phyloP scores from a whole-genome alignment of 257 asterid species.

The Primulina eburnea region DNA sequence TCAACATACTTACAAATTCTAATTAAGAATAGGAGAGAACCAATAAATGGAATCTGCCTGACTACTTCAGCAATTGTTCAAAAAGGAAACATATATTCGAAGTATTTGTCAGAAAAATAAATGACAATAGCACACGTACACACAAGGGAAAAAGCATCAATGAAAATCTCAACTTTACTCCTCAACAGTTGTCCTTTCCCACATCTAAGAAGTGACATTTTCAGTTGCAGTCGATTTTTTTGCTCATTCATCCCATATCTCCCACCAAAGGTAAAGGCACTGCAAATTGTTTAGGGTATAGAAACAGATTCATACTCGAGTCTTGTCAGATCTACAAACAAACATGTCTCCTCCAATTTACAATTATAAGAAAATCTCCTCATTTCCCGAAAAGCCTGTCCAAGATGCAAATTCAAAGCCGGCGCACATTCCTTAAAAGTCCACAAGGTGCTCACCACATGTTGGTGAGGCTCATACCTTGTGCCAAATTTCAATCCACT shows the following conservation, averaged over 20 bases:
- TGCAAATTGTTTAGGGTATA: neutral
- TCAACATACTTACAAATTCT: neutral
- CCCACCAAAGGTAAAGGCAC: slow-evolving; percentile 10
- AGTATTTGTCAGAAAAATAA: neutral
- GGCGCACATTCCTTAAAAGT: neutral
- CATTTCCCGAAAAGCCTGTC: neutral
- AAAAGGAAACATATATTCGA: neutral
- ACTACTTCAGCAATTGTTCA: neutral
- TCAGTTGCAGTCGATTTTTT: slow-evolving; percentile 5
- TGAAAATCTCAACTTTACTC: neutral
- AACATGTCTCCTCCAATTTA: neutral
- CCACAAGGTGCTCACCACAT: neutral
- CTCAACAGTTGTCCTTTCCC: neutral
- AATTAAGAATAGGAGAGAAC: slow-evolving; percentile 1
- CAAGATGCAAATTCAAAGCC: too few relatives aligned
- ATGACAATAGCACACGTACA: neutral
- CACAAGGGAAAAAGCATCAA: neutral
- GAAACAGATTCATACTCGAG: neutral
- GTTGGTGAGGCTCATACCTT: neutral
- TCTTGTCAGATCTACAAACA: slow-evolving; percentile 4
- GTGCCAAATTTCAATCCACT: too few relatives aligned
- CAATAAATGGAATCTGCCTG: too few relatives aligned
- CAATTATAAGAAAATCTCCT: neutral
- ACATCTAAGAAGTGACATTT: neutral
- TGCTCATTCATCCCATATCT: slow-evolving; percentile 15